Evolutionary conservation across 176 grass and related monocot species (phyloP).

Genomic region (Musa acuminata): DNA sequence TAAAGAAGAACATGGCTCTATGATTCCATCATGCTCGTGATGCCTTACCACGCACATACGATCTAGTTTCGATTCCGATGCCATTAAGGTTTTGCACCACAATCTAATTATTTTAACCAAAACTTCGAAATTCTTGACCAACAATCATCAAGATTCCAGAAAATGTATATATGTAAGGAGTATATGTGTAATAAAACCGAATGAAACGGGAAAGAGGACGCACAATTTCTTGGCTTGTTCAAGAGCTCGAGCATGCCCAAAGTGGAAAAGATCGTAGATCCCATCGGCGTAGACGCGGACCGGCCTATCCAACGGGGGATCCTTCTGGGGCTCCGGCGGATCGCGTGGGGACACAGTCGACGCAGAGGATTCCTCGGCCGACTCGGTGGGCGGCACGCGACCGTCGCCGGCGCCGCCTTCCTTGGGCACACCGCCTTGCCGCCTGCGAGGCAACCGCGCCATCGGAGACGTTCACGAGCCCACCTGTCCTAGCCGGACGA

Average conservation of each 20-base stretch:
- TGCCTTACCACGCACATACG: not conserved
- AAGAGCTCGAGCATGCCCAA: conserved; percentile 90
- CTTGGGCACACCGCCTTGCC: conserved; percentile 21
- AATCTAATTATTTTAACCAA: not conserved
- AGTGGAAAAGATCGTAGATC: conserved; percentile 99
- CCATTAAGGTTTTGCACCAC: not conserved
- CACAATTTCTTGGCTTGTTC: conserved; percentile 91
- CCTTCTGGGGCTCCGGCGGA: not conserved
- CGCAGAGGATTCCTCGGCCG: not conserved
- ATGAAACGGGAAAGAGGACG: not conserved
- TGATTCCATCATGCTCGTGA: not conserved
- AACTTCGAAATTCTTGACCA: not conserved
- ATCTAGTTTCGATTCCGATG: not conserved
- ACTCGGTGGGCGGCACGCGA: conserved; percentile 19
- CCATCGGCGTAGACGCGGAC: conserved; percentile 92
- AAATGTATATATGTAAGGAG: not conserved
- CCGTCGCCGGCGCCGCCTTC: not conserved
- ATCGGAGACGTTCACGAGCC: conserved; percentile 16
- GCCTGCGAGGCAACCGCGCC: conserved; percentile 66
- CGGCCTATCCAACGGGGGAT: not conserved
- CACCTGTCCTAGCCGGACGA: not conserved
- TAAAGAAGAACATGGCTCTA: not conserved
- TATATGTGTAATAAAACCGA: too few species aligned
- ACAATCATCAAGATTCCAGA: not conserved
- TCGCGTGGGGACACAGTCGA: not conserved